Evolutionary conservation across 495 filamentous ascomycete species (phyloP).

Genomic region (Penicillium bovifimosum): DNA sequence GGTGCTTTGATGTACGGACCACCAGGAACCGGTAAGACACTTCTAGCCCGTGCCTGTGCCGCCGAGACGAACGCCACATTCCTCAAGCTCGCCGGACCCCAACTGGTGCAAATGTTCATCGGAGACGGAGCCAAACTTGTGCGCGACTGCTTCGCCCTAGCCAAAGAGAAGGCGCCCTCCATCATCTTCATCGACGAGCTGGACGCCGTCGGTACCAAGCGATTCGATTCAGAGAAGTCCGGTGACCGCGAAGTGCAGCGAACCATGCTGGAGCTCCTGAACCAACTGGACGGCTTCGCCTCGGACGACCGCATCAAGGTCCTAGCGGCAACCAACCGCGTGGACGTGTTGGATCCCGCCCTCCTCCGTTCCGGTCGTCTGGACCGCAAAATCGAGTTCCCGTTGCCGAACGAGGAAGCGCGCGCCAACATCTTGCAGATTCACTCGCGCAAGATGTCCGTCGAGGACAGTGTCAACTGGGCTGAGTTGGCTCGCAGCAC

Average conservation of each 20-base stretch:
- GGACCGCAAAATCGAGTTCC: conserved; percentile 99
- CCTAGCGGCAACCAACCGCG: conserved; percentile 93
- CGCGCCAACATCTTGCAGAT: conserved; percentile 96
- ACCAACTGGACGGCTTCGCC: conserved; percentile 97
- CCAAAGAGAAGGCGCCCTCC: conserved; percentile 95
- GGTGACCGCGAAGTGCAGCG: conserved; percentile 97
- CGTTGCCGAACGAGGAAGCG: conserved; percentile 97
- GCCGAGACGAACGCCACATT: conserved; percentile 98
- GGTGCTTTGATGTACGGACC: conserved; percentile 98
- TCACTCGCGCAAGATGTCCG: conserved; percentile 97
- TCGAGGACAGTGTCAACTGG: conserved; percentile 94
- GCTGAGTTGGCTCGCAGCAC: conserved; percentile 89
- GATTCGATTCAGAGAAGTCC: conserved; percentile 97
- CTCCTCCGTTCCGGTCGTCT: conserved; percentile 89
- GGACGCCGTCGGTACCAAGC: conserved; percentile 95
- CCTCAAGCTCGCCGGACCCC: conserved; percentile 95
- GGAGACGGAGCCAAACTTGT: conserved; percentile 98
- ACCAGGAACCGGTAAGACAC: conserved; percentile 92
- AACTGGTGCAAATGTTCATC: conserved; percentile 99
- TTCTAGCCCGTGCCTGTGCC: conserved; percentile 93
- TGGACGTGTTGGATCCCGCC: conserved; percentile 95
- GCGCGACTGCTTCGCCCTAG: conserved; percentile 92
- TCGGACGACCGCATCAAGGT: conserved; percentile 99
- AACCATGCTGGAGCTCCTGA: conserved; percentile 98
- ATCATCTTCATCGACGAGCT: conserved; percentile 99